Base-by-base conservation (phyloP, 371 early-diverging fungal genomes). In the Capillidium heterosporum region DNA sequence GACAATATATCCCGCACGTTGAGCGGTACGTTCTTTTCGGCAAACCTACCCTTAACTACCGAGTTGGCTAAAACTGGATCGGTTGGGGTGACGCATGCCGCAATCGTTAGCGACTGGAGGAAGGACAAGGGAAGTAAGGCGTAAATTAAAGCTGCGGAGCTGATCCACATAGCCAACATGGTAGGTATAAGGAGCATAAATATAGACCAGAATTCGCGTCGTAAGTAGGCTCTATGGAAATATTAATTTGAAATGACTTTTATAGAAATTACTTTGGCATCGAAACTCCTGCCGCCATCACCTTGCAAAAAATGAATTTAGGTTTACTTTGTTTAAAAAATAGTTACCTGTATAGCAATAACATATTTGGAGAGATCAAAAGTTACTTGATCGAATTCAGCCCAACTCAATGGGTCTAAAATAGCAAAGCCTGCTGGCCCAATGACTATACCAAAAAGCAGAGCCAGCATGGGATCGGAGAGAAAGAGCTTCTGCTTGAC, bases 11-110 rank as follows among this genome's bases (percentile, higher is more conserved):
- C 65, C 27, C 95, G 82, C 13, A 96, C 71, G 43, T 83, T 64
- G 10, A 65, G 58, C 0, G 94, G 89, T 10, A 98, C 85, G 55
- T 90, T 76, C 55, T 77, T 77, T 60, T 90, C 91, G 0, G 98
- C 95, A 75, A 93, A 95, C 48, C 80, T 73, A 15, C 98, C 96
- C 62, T 89, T 89, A 8, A 96, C 82, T 21, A 96, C 85, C 1
- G 88, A 83, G 70, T 88, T 91, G 56, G 95, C 87, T 51, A 98
- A 65, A 5, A 77, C 92, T 1, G 97, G 96, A 73, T 98, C 97
- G 0, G 97, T 98, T 0, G 96, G 95, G 5, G 94, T 85, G 4
- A 92, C 68, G 58, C 91, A 90, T 0, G 94, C 87, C 15, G 86
- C 89, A 58, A 95, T 73, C 5, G 90, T 71, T 43, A 92, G 68